Percentiles rank a stretch among this genome's conserved stretches.
Conservation (phyloP, 768 basidiomycete species). For the Agaricus sinodeliciosus region DNA sequence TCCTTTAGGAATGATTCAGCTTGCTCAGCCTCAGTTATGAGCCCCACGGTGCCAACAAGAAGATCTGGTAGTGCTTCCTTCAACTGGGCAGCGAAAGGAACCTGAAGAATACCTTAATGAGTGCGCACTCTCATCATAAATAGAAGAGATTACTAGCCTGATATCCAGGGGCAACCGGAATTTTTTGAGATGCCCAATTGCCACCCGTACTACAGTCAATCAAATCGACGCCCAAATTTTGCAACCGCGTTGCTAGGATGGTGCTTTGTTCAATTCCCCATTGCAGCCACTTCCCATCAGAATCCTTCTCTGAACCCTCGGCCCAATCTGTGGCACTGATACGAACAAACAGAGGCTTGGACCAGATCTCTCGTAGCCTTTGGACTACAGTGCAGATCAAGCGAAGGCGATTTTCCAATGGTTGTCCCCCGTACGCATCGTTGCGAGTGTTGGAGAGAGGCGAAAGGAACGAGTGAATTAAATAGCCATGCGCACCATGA, state of each 20-base stretch:
- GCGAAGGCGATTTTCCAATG: slow-evolving; percentile 67
- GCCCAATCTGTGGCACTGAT: slow-evolving; percentile 68
- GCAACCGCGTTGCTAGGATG: slow-evolving; percentile 46
- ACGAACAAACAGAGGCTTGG: slow-evolving; percentile 63
- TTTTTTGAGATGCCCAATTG: slow-evolving; percentile 55
- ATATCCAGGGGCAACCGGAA: slow-evolving; percentile 49
- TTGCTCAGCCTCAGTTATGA: slow-evolving; percentile 54
- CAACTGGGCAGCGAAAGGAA: slow-evolving; percentile 61
- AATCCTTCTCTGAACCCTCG: slow-evolving; percentile 46
- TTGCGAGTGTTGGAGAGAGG: slow-evolving; percentile 68
- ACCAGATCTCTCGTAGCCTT: slow-evolving; percentile 49
- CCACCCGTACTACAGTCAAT: slow-evolving; percentile 69
- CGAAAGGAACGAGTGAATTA: slow-evolving; percentile 62
- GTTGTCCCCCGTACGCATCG: slow-evolving; percentile 65
- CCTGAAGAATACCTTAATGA: slow-evolving; percentile 27
- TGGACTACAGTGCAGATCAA: slow-evolving; percentile 54
- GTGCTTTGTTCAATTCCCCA: slow-evolving; percentile 81
- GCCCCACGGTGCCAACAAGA: slow-evolving; percentile 60
- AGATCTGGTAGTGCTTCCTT: slow-evolving; percentile 54
- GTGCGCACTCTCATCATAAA: background rate
- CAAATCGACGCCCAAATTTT: slow-evolving; percentile 65
- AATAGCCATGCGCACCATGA: slow-evolving; percentile 67
- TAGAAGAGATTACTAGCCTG: slow-evolving; percentile 36
- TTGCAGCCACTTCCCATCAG: slow-evolving; percentile 49
- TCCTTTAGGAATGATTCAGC: slow-evolving; percentile 55